phyloP scores from a whole-genome alignment of 176 grass and related monocot species.

The Cenchrus americanus region DNA sequence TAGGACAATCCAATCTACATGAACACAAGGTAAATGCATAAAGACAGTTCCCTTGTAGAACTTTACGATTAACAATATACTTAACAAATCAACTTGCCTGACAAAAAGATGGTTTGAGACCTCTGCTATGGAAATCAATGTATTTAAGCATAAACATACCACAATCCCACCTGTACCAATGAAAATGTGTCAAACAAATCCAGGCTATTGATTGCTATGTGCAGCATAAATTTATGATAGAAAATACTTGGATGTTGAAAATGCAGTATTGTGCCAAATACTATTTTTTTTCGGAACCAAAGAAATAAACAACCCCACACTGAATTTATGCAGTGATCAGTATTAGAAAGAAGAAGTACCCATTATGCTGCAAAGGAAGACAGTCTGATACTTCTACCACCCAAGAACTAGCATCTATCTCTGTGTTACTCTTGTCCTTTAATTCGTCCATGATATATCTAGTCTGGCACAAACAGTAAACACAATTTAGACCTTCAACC shows the following conservation, averaged over 20 bases:
- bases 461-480: conserved; percentile 51
- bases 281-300: conserved; percentile 8
- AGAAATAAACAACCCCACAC: background rate
- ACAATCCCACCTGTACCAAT: conserved; percentile 73
- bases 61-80: background rate
- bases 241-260: conserved; percentile 10
- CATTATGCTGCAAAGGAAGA: conserved; percentile 62
- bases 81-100: conserved; percentile 54
- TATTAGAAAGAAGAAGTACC: conserved; percentile 48
- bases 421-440: conserved; percentile 72
- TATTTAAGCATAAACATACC: conserved; percentile 96
- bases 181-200: conserved; percentile 31
- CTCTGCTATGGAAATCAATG: conserved; percentile 78
- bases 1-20: conserved; percentile 5
- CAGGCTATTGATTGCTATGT: background rate
- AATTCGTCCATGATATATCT: conserved; percentile 75
- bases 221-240: conserved; percentile 6
- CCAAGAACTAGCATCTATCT: conserved; percentile 60
- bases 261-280: background rate
- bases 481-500: background rate
- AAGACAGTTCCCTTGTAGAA: background rate
- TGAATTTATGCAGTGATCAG: conserved; percentile 20
- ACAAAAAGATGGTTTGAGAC: conserved; percentile 54
- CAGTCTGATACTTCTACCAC: conserved; percentile 18
- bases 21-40: background rate